phyloP scores from a whole-genome alignment of 208 protist genomes.

The Trypanosoma theileri region DNA sequence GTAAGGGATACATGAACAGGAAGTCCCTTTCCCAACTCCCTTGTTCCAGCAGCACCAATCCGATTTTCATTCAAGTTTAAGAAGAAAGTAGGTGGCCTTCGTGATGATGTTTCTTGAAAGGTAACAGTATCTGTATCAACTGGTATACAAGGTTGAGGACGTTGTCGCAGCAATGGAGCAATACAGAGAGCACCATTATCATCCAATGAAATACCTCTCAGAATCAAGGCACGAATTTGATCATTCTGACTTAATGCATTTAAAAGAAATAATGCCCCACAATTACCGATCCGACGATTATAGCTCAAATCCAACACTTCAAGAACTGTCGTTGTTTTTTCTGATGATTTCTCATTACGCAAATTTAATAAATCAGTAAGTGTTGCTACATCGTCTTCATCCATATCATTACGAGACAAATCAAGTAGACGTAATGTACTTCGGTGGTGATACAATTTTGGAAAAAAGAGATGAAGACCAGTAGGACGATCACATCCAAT shows the following conservation, averaged over 20 bases:
- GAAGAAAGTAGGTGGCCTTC: conserved; percentile 46
- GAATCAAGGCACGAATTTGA: conserved; percentile 63
- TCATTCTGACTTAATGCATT: conserved; percentile 31
- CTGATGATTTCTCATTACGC: neutral
- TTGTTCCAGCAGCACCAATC: conserved; percentile 64
- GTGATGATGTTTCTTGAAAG: conserved; percentile 18
- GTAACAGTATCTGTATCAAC: conserved; percentile 10
- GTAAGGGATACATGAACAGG: conserved; percentile 72
- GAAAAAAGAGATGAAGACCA: conserved; percentile 71
- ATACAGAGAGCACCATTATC: conserved; percentile 56
- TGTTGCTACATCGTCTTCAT: conserved; percentile 55
- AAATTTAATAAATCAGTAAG: conserved; percentile 62
- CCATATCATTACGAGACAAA: conserved; percentile 76
- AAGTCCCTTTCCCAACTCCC: conserved; percentile 55
- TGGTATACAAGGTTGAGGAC: conserved; percentile 36
- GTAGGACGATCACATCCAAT: conserved; percentile 68
- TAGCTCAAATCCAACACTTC: conserved; percentile 88
- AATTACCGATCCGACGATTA: conserved; percentile 73
- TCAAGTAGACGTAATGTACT: conserved; percentile 70
- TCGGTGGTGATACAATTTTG: conserved; percentile 59
- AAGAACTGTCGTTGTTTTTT: conserved; percentile 28
- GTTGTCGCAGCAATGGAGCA: conserved; percentile 40
- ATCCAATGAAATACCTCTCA: conserved; percentile 65
- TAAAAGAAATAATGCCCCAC: conserved; percentile 59
- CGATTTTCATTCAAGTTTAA: conserved; percentile 84